phyloP scores from a whole-genome alignment of 805 yeast genomes.

The Candida khao-thaluensis region DNA sequence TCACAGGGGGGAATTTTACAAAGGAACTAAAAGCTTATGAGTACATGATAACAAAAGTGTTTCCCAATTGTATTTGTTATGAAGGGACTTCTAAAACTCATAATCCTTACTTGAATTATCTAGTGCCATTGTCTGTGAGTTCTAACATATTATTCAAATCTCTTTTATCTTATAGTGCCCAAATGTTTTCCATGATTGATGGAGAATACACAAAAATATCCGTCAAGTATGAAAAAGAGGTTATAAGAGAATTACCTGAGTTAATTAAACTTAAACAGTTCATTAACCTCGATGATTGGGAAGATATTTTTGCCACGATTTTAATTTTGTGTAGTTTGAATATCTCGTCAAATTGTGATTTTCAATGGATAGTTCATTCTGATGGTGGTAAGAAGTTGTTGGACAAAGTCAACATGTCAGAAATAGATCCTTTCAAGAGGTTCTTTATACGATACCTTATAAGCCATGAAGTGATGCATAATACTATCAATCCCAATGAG shows the following conservation, averaged over 20 bases:
- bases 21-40: conserved; percentile 23
- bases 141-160: conserved; percentile 33
- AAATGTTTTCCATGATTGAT: conserved; percentile 27
- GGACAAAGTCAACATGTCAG: neutral
- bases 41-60: conserved; percentile 34
- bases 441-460: conserved; percentile 40
- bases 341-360: conserved; percentile 40
- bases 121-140: conserved; percentile 35
- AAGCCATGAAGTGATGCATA: conserved; percentile 45
- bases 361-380: conserved; percentile 37
- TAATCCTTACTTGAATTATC: conserved; percentile 38
- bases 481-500: conserved; percentile 30
- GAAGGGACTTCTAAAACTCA: conserved; percentile 15
- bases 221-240: conserved; percentile 23
- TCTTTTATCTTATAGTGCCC: conserved; percentile 36
- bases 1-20: neutral
- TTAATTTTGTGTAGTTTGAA: conserved; percentile 41
- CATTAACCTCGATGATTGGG: conserved; percentile 30
- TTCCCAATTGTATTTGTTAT: conserved; percentile 41
- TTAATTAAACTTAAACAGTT: conserved; percentile 25
- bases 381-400: conserved; percentile 36
- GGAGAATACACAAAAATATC: conserved; percentile 25
- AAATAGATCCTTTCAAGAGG: conserved; percentile 26
- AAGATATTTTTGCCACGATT: conserved; percentile 39
- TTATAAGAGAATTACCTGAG: conserved; percentile 28